A percentile compares a stretch with the other conserved stretches of the same genome.
Conservation (phyloP, 2,329 filamentous ascomycete species). For the Dothideomycetes sp. region DNA sequence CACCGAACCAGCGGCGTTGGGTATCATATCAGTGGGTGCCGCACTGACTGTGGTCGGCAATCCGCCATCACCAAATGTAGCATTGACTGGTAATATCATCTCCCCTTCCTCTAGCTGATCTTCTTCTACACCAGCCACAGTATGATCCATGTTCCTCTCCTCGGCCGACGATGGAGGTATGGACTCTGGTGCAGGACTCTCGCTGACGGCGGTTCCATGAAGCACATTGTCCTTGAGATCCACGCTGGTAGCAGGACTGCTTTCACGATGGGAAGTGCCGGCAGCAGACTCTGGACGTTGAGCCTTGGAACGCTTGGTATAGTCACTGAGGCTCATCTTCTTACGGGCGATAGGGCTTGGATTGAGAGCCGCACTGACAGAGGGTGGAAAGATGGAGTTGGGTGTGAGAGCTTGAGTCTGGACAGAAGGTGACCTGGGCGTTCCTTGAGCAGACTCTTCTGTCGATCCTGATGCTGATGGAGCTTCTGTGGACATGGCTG, state of each 20-base stretch:
- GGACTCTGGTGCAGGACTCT: not conserved
- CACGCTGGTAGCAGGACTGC: not conserved
- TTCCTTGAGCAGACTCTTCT: too few species aligned
- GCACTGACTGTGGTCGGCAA: not conserved
- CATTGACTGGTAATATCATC: not conserved
- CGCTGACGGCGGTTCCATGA: not conserved
- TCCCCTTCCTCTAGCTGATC: not conserved
- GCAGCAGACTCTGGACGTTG: slow-evolving; percentile 12
- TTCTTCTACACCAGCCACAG: not conserved
- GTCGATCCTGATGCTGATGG: slow-evolving; percentile 3
- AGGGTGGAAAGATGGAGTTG: slow-evolving; percentile 20
- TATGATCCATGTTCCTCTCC: not conserved
- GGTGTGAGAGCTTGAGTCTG: slow-evolving; percentile 10
- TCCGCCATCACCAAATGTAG: not conserved
- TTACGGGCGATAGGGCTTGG: slow-evolving; percentile 31
- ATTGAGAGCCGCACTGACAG: slow-evolving; percentile 29
- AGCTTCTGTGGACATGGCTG: slow-evolving; percentile 17
- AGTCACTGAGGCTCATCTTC: slow-evolving; percentile 41
- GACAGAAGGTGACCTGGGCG: slow-evolving; percentile 18
- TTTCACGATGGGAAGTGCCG: not conserved
- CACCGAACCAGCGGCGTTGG: not conserved
- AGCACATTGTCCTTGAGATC: not conserved
- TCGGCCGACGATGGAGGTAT: not conserved
- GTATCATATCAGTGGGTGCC: not conserved
- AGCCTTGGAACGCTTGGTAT: slow-evolving; percentile 32